Conservation (phyloP, 257 asterid species). For the Ocimum tenuiflorum region DNA sequence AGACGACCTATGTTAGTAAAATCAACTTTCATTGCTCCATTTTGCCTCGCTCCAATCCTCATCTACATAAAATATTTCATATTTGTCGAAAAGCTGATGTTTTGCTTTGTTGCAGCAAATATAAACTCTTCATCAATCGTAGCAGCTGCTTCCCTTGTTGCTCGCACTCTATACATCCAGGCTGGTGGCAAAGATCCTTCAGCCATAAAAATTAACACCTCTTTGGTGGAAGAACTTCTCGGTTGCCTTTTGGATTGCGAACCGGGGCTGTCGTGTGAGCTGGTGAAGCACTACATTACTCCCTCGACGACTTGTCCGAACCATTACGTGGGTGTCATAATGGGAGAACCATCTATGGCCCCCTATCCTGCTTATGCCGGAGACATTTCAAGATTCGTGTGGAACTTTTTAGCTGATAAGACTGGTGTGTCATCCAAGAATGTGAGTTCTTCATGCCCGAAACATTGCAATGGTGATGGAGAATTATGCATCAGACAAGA, state of each 20-base stretch:
- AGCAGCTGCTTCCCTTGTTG: slow-evolving; percentile 87
- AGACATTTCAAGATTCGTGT: slow-evolving; percentile 76
- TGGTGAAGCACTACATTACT: slow-evolving; percentile 68
- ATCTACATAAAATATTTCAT: background rate
- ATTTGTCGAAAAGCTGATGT: slow-evolving; percentile 8
- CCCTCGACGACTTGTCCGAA: slow-evolving; percentile 71
- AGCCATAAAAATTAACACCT: slow-evolving; percentile 45
- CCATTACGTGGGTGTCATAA: slow-evolving; percentile 78
- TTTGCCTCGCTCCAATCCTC: slow-evolving; percentile 11
- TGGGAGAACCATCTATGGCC: slow-evolving; percentile 70
- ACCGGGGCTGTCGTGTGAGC: slow-evolving; percentile 73
- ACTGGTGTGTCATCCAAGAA: slow-evolving; percentile 53
- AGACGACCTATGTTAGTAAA: slow-evolving; percentile 75
- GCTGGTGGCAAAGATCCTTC: slow-evolving; percentile 58
- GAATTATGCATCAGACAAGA: slow-evolving; percentile 66
- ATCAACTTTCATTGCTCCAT: slow-evolving; percentile 11
- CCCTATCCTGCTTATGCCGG: slow-evolving; percentile 56
- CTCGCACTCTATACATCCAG: slow-evolving; percentile 74
- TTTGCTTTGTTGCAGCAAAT: slow-evolving; percentile 62
- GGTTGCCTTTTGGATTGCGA: slow-evolving; percentile 74
- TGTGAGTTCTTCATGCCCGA: slow-evolving; percentile 52
- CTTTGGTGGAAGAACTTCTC: slow-evolving; percentile 75
- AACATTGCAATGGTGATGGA: slow-evolving; percentile 51
- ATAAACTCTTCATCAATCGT: slow-evolving; percentile 71
- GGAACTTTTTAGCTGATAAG: slow-evolving; percentile 87